These are phyloP conservation scores for Fragaria ananassa DNA, from an alignment of 306 rosid genomes.

Conservation along the genomic window DNA sequence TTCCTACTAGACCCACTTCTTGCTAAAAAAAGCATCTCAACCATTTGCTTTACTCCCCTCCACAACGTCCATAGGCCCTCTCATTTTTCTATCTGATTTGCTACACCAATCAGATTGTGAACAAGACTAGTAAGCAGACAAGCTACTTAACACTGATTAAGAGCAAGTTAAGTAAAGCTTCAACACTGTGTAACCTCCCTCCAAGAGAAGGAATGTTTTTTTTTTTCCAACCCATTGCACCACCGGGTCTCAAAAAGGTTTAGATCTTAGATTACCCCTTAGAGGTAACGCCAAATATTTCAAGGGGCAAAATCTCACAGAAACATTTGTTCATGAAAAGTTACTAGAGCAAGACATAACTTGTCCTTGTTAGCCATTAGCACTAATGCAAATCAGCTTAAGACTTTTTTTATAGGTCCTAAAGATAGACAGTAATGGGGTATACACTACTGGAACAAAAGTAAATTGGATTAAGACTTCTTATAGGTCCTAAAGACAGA, in stretches of 20 bases:
- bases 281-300: background rate
- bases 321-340: background rate
- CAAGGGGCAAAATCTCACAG: background rate
- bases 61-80: background rate
- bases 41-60: background rate
- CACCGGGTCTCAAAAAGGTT: background rate
- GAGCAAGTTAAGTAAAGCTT: background rate
- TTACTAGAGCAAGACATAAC: background rate
- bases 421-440: background rate
- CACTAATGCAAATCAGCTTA: background rate
- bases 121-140: background rate
- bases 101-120: background rate
- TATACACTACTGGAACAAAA: background rate
- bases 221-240: background rate
- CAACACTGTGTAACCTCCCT: background rate
- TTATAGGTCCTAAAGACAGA: background rate
- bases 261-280: background rate
- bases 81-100: background rate
- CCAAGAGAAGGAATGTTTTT: background rate
- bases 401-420: slow-evolving; percentile 2
- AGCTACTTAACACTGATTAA: background rate
- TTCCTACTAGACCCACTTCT: background rate
- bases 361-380: background rate
- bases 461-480: no score
- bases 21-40: background rate